Evolutionary conservation across 2,329 filamentous ascomycete species (phyloP).

Genomic region (Cercospora sp.): DNA sequence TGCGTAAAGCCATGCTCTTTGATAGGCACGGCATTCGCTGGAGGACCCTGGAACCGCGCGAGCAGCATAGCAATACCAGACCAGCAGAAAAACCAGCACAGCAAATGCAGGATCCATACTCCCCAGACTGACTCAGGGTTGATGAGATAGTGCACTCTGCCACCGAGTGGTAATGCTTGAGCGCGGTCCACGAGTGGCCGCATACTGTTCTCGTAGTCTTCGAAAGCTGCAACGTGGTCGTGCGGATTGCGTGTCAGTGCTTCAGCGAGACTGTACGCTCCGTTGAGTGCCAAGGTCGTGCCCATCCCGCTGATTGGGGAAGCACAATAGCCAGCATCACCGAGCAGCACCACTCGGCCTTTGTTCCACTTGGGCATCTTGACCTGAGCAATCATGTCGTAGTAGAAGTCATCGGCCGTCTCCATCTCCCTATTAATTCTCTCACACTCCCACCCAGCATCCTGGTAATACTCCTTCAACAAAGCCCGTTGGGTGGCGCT

Average conservation of each 20-base stretch:
- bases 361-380: slow-evolving; percentile 35
- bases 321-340: slow-evolving; percentile 38
- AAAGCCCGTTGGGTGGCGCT: slow-evolving; percentile 33
- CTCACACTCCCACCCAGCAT: slow-evolving; percentile 35
- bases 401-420: slow-evolving; percentile 38
- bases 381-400: slow-evolving; percentile 37
- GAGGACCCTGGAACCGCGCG: slow-evolving; percentile 26
- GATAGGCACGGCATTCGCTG: slow-evolving; percentile 30
- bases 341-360: slow-evolving; percentile 36
- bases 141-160: slow-evolving; percentile 24
- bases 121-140: slow-evolving; percentile 32
- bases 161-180: slow-evolving; percentile 34
- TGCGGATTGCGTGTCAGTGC: slow-evolving; percentile 26
- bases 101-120: slow-evolving; percentile 21
- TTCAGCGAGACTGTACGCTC: slow-evolving; percentile 40
- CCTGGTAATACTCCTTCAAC: slow-evolving; percentile 32
- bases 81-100: slow-evolving; percentile 20
- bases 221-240: slow-evolving; percentile 30
- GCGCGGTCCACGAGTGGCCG: slow-evolving; percentile 30
- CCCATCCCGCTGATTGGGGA: slow-evolving; percentile 41
- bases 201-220: slow-evolving; percentile 32
- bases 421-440: slow-evolving; percentile 35
- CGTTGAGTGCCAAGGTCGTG: slow-evolving; percentile 39
- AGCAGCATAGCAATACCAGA: slow-evolving; percentile 25
- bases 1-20: slow-evolving; percentile 35